A percentile compares a stretch with the other conserved stretches of the same genome.
These are phyloP conservation scores for Fusarium incarnatum DNA, from an alignment of 2,329 filamentous ascomycete species.

Conservation along the genomic window DNA sequence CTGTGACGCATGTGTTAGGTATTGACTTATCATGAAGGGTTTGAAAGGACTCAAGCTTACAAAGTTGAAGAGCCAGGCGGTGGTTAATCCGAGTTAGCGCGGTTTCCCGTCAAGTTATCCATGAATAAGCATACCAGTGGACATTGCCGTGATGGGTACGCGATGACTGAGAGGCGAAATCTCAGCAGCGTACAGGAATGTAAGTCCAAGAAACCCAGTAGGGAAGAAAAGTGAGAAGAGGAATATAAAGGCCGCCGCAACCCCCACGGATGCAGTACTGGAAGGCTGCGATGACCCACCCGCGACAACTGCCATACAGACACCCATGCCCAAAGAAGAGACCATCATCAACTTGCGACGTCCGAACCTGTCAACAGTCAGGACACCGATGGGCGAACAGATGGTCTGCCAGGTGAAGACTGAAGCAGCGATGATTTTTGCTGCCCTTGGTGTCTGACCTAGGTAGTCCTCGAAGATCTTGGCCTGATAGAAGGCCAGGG, in stretches of 20 bases:
- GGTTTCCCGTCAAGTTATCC: rapidly evolving
- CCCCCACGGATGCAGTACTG: background rate
- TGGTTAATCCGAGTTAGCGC: background rate
- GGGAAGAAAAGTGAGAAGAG: conserved; percentile 12
- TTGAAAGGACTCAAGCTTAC: background rate
- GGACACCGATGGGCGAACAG: background rate
- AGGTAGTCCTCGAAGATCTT: conserved; percentile 15
- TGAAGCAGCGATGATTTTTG: conserved; percentile 11
- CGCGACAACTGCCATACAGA: conserved; percentile 12
- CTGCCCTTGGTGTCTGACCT: background rate
- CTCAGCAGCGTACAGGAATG: conserved; percentile 8
- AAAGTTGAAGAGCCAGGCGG: conserved; percentile 7
- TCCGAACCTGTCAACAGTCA: conserved; percentile 1
- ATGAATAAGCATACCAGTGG: background rate
- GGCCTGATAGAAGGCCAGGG: conserved; percentile 6
- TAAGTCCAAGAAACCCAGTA: conserved; percentile 9
- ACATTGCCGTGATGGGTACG: conserved; percentile 13
- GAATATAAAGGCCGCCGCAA: background rate
- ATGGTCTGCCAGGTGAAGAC: conserved; percentile 7
- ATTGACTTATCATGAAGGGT: background rate
- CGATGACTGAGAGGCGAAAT: conserved; percentile 4
- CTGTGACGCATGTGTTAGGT: background rate
- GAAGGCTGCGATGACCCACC: background rate
- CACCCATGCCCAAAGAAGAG: background rate
- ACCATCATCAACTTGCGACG: conserved; percentile 14